Conservation (phyloP, 2,329 filamentous ascomycete genomes). For the Colletotrichum eleusines region DNA sequence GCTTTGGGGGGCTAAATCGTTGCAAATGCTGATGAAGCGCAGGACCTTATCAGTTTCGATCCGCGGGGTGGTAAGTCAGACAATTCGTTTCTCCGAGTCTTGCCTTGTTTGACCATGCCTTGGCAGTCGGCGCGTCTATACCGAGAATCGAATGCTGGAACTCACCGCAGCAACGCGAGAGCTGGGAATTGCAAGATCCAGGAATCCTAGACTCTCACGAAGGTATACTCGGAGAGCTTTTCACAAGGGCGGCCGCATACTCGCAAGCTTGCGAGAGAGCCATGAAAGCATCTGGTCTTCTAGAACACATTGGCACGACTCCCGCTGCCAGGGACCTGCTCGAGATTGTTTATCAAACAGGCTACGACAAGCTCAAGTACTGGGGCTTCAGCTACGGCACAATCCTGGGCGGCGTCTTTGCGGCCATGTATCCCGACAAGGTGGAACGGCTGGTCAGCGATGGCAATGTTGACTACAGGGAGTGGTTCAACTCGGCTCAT, state of each 20-base stretch:
- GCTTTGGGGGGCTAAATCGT: neutral
- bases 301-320: conserved; percentile 58
- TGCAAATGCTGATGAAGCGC: neutral
- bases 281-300: conserved; percentile 52
- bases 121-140: conserved; percentile 59
- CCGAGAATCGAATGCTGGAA: conserved; percentile 66
- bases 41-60: conserved; percentile 65
- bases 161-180: conserved; percentile 53
- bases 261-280: conserved; percentile 58
- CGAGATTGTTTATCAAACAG: conserved; percentile 58
- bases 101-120: neutral
- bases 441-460: conserved; percentile 65
- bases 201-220: conserved; percentile 61
- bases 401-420: conserved; percentile 64
- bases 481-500: conserved; percentile 62
- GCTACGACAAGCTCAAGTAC: conserved; percentile 59
- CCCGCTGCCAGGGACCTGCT: conserved; percentile 62
- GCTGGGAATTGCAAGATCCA: conserved; percentile 59
- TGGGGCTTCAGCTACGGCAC: conserved; percentile 70
- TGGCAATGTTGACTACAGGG: conserved; percentile 66
- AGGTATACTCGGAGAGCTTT: conserved; percentile 59
- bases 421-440: conserved; percentile 63
- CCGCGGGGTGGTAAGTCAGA: conserved; percentile 58
- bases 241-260: conserved; percentile 56
- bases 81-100: too few species aligned